Evolutionary conservation across 257 asterid genomes (phyloP), one percentile per base, ranked within the genome.

Genomic region (Solanum gracilifrons): DNA sequence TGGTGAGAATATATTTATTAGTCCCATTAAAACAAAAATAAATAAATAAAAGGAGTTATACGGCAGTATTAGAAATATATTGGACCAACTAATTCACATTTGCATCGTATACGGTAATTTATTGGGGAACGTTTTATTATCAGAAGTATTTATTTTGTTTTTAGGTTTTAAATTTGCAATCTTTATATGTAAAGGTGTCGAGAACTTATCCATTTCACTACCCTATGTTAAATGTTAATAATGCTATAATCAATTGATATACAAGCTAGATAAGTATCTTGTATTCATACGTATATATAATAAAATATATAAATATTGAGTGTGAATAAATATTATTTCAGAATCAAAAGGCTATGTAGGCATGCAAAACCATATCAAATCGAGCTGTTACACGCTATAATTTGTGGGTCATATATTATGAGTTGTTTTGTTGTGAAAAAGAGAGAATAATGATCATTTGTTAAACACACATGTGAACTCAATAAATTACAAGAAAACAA

Each of bases 291-390:
- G 8, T 18, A 55, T 55, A 55, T 18, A 18, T 55, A 18, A 16
- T 51, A 48, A 51, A 48, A 51, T 51, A 51, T 20, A 10, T 77
- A 77, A 79, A 79, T 7, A 79, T 79, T 1, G 5, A 2, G 62
- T 0, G 10, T 4, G 15, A 27, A 66, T 29, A 43, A 68, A 87
- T 27, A 5, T 18, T 9, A 9, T 46, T 46, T 5, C 2, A 0
- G 4, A 25, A 2, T 11, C 3, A 13, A 25, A n/a, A 25, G 25
- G 7, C 41, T 37, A 37, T 37, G 91, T 83, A 85, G 89, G 85
- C 90, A 84, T 89, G 92, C 91, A 80, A 80, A 74, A 89, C 85
- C 88, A 89, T 84, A 87, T 80, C 91, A 82, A 87, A 90, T 88
- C 86, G 90, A 87, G 91, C 90, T 89, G 92, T 87, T 89, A 87